These are phyloP conservation scores for Diaporthe batatas DNA, from an alignment of 2,329 filamentous ascomycete genomes.

Conservation along the genomic window DNA sequence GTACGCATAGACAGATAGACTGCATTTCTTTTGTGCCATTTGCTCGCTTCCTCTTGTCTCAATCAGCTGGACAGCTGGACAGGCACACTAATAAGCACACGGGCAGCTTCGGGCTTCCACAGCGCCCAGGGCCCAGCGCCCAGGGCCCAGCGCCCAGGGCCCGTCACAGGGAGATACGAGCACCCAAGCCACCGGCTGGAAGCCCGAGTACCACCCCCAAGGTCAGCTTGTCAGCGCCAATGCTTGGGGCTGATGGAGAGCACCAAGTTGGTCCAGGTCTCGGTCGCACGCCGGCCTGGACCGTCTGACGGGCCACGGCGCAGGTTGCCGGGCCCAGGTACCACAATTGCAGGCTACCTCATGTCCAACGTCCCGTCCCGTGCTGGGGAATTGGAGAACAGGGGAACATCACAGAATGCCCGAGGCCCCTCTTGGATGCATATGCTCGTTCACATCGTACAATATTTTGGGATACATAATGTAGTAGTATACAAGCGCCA, in stretches of 20 bases:
- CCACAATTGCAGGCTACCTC: not conserved
- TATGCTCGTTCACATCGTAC: conserved; percentile 36
- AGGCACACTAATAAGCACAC: not conserved
- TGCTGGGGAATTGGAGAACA: too few relatives aligned
- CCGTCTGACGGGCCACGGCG: conserved; percentile 1
- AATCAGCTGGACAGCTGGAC: not conserved
- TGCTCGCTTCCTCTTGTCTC: too few relatives aligned
- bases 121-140: not conserved
- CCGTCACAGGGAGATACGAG: not conserved
- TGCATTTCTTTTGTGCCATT: too few relatives aligned
- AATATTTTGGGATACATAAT: conserved; percentile 38
- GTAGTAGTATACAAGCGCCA: conserved; percentile 43
- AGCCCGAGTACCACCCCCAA: conserved; percentile 9
- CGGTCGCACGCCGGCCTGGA: not conserved
- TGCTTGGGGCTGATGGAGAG: not conserved
- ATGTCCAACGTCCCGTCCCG: not conserved
- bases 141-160: not conserved
- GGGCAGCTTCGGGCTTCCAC: conserved; percentile 20
- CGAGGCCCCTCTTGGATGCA: not conserved
- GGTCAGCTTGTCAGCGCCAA: conserved; percentile 30
- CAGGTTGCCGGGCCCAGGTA: not conserved
- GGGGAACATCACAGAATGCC: not conserved
- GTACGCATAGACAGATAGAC: too few relatives aligned
- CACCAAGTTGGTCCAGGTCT: not conserved
- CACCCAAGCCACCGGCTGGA: conserved; percentile 9